These are phyloP conservation scores for Cyberlindnera japonica DNA, from an alignment of 805 yeast species.

Conservation along the genomic window DNA sequence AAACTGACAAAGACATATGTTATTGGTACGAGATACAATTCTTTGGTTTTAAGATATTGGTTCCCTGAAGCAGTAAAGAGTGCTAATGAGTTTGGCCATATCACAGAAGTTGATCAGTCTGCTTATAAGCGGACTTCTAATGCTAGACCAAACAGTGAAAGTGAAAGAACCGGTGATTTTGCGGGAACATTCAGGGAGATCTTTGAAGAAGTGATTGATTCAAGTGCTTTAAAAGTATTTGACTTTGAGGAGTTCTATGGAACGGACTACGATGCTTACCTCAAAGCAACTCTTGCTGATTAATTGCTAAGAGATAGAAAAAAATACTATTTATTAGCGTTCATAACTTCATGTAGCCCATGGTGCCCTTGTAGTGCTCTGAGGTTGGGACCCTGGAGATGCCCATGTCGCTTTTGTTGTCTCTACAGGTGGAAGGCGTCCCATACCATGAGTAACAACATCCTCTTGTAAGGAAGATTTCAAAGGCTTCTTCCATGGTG, in stretches of 20 bases:
- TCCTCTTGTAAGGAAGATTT: constrained; percentile 16
- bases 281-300: background rate
- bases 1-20: constrained; percentile 1
- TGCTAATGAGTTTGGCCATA: background rate
- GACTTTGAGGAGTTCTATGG: constrained; percentile 8
- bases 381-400: background rate
- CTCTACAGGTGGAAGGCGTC: background rate
- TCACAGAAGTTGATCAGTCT: background rate
- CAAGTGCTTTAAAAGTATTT: background rate
- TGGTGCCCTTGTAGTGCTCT: constrained; percentile 2
- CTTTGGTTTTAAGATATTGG: constrained; percentile 3
- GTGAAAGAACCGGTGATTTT: background rate
- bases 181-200: constrained; percentile 7
- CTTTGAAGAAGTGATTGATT: constrained; percentile 4
- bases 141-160: too few species aligned
- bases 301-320: background rate
- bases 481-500: constrained; percentile 19
- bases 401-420: constrained; percentile 22
- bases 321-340: background rate
- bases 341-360: constrained; percentile 3
- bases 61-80: constrained; percentile 3
- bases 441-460: background rate
- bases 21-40: background rate
- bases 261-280: background rate
- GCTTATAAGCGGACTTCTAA: background rate